Conservation (phyloP, 2,329 filamentous ascomycete species). For the Ophiostoma angusticollis region DNA sequence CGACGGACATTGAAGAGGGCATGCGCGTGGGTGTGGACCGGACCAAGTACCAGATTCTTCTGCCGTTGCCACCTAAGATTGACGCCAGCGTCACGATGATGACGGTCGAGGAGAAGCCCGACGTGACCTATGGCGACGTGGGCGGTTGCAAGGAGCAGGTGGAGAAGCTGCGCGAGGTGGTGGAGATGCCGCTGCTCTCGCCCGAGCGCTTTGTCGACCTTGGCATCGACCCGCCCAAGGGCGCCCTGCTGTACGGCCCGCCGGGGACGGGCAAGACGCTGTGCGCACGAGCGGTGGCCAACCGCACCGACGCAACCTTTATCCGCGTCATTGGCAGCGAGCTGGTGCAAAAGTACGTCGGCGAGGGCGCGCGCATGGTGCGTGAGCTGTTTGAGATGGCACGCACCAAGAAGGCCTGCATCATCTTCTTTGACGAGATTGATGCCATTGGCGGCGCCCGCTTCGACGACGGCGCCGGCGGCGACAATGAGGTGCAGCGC, state of each 20-base stretch:
- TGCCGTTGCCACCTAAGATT: slow-evolving; percentile 94
- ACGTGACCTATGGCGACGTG: slow-evolving; percentile 97
- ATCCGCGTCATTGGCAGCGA: slow-evolving; percentile 98
- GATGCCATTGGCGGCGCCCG: slow-evolving; percentile 98
- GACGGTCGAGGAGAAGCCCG: slow-evolving; percentile 99
- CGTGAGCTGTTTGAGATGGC: slow-evolving; percentile 99
- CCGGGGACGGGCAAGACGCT: slow-evolving; percentile 99
- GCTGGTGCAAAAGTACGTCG: slow-evolving; percentile 96
- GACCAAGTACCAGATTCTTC: slow-evolving; percentile 98
- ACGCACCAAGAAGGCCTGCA: slow-evolving; percentile 97
- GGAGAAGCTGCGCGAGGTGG: slow-evolving; percentile 95
- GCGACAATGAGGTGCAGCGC: slow-evolving; percentile 93
- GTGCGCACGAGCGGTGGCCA: slow-evolving; percentile 91
- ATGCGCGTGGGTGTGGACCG: slow-evolving; percentile 98
- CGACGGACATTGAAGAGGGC: slow-evolving; percentile 97
- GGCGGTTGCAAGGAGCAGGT: slow-evolving; percentile 99
- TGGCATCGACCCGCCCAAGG: slow-evolving; percentile 98
- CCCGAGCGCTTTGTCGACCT: slow-evolving; percentile 96
- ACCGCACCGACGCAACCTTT: slow-evolving; percentile 95
- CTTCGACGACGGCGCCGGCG: slow-evolving; percentile 93
- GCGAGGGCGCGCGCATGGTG: slow-evolving; percentile 96
- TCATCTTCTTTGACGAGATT: slow-evolving; percentile 99
- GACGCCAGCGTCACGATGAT: slow-evolving; percentile 99
- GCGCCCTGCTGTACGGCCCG: slow-evolving; percentile 88
- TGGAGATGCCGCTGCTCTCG: slow-evolving; percentile 94